These are phyloP conservation scores for Metarhizium album DNA, from an alignment of 2,329 filamentous ascomycete species.

Conservation along the genomic window DNA sequence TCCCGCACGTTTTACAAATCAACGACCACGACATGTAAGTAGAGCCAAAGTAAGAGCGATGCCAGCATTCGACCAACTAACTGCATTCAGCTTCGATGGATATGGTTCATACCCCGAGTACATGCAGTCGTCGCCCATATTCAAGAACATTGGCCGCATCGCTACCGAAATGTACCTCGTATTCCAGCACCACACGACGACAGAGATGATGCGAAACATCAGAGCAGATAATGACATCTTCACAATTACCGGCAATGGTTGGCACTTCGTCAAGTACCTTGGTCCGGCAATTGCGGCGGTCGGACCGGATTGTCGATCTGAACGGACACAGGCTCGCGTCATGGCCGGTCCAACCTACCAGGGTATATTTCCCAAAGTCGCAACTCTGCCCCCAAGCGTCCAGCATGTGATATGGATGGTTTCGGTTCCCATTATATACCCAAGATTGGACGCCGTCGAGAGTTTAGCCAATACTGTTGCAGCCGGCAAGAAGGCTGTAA, in stretches of 20 bases:
- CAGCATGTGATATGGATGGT: constrained; percentile 98
- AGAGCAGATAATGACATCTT: constrained; percentile 85
- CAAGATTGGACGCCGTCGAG: constrained; percentile 82
- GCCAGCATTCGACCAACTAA: not conserved
- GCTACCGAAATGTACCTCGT: constrained; percentile 96
- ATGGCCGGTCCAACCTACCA: constrained; percentile 96
- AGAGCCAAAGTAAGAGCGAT: not conserved
- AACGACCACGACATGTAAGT: constrained; percentile 98
- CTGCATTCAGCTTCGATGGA: constrained; percentile 66
- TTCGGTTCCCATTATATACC: constrained; percentile 83
- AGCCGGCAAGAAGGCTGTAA: constrained; percentile 93
- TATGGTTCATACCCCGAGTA: constrained; percentile 96
- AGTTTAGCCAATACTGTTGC: constrained; percentile 83
- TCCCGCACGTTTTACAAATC: constrained; percentile 84
- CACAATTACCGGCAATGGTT: constrained; percentile 91
- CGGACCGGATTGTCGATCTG: constrained; percentile 83
- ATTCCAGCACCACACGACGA: constrained; percentile 95
- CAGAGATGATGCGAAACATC: constrained; percentile 85
- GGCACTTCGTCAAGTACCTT: constrained; percentile 97
- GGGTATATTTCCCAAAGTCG: constrained; percentile 91
- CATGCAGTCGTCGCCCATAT: constrained; percentile 95
- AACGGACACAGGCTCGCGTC: constrained; percentile 81
- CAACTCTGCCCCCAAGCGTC: constrained; percentile 78
- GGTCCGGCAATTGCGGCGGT: constrained; percentile 85
- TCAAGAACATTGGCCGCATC: constrained; percentile 94